Conservation (phyloP, 495 filamentous ascomycete species). For the Talaromyces nanjingensis region DNA sequence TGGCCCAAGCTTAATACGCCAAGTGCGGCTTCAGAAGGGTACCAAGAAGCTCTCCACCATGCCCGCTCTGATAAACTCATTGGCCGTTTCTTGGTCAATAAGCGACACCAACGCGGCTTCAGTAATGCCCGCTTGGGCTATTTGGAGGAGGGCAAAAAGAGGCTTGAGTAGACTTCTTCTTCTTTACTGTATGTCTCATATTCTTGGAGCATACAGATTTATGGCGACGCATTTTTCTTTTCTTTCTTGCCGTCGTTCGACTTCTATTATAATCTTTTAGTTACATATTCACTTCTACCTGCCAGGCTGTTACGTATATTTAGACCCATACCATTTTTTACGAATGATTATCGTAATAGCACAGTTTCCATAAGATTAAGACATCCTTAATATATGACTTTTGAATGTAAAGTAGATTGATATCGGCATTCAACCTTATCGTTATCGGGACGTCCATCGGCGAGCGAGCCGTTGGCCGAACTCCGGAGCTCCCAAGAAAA, state of each 20-base stretch:
- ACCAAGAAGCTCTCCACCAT: constrained; percentile 74
- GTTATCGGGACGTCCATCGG: neutral
- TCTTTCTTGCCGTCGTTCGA: neutral
- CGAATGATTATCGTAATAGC: neutral
- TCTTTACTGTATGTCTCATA: neutral
- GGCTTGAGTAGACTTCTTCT: constrained; percentile 59
- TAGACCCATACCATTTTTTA: neutral
- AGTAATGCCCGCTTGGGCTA: constrained; percentile 73
- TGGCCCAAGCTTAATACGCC: constrained; percentile 94
- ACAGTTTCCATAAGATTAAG: neutral
- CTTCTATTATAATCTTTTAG: neutral
- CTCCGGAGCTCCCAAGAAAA: neutral
- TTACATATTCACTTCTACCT: neutral
- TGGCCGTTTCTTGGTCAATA: constrained; percentile 55
- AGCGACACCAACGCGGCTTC: constrained; percentile 64
- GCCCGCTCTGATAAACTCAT: constrained; percentile 70
- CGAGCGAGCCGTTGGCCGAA: constrained; percentile 4
- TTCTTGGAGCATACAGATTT: neutral
- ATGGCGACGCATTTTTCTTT: neutral
- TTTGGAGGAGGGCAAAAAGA: constrained; percentile 93
- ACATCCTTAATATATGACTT: neutral
- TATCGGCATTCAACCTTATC: neutral
- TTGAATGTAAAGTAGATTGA: no score
- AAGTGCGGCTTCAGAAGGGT: constrained; percentile 76
- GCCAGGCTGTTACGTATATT: neutral